These are phyloP conservation scores for Geranomyces michiganensis DNA, from an alignment of 192 early-diverging fungal species.

Conservation along the genomic window DNA sequence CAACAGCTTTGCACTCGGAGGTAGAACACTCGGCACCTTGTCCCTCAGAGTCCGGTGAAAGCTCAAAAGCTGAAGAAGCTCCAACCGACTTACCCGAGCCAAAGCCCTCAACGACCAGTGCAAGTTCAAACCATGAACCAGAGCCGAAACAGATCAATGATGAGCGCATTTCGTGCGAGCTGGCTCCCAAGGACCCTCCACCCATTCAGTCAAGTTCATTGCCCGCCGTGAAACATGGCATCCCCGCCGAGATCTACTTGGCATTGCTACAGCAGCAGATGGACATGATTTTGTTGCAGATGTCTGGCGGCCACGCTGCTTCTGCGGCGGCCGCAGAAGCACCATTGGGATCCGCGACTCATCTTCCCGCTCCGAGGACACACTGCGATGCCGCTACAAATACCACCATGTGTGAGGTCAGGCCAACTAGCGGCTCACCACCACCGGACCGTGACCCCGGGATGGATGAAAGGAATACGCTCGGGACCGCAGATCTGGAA, in stretches of 20 bases:
- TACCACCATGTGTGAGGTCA: background rate
- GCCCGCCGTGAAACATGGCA: no score
- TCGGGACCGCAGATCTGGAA: conserved; percentile 17
- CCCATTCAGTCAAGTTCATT: no score
- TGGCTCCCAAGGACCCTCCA: no score
- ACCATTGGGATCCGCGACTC: background rate
- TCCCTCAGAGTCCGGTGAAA: no score
- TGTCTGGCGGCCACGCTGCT: background rate
- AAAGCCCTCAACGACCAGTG: no score
- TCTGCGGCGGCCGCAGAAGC: background rate
- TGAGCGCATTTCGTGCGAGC: no score
- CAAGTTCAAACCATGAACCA: no score
- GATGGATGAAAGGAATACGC: background rate
- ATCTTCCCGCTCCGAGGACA: background rate
- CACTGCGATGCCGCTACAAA: background rate
- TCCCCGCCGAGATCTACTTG: background rate
- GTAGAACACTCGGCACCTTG: no score
- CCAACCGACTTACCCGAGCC: no score
- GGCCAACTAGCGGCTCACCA: background rate
- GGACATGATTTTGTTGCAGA: background rate
- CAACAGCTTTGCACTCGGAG: no score
- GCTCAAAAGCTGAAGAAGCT: no score
- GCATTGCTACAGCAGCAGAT: conserved; percentile 1
- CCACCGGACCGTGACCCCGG: background rate
- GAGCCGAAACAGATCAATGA: no score